phyloP scores from a whole-genome alignment of 2,329 filamentous ascomycete species.

The Sphaerulina vaccinii region DNA sequence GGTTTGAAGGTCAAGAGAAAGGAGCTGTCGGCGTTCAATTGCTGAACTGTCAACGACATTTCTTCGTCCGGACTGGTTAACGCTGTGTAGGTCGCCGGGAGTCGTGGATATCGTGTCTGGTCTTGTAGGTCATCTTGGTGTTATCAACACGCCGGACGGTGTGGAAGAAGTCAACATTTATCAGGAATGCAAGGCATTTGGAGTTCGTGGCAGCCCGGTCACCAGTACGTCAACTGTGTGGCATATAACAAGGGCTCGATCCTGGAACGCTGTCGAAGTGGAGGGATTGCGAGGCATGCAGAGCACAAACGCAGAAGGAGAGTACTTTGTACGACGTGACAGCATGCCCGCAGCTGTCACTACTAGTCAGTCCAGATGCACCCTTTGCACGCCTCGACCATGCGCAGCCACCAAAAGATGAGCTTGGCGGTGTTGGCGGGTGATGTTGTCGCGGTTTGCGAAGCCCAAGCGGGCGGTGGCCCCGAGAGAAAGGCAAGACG shows the following conservation, averaged over 20 bases:
- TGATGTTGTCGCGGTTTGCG: not conserved
- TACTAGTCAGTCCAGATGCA: not conserved
- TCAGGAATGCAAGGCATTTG: not conserved
- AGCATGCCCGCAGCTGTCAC: not conserved
- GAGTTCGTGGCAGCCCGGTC: not conserved
- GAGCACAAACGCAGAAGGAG: not conserved
- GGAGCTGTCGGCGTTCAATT: conserved; percentile 63
- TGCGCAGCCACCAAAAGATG: not conserved
- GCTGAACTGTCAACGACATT: conserved; percentile 65
- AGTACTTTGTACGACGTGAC: not conserved
- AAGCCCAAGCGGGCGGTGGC: too few relatives aligned
- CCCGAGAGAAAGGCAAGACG: not conserved
- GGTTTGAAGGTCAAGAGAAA: conserved; percentile 65
- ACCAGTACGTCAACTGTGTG: conserved; percentile 3
- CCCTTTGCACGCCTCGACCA: not conserved
- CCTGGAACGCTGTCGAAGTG: conserved; percentile 6
- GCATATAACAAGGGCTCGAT: conserved; percentile 5
- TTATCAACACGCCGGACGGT: not conserved
- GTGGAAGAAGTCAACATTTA: not conserved
- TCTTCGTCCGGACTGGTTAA: not conserved
- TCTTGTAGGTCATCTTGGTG: conserved; percentile 13
- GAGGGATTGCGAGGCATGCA: not conserved
- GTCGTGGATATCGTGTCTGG: not conserved
- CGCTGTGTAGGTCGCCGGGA: not conserved
- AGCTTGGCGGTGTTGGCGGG: not conserved